Evolutionary conservation across 768 basidiomycete genomes (phyloP), one percentile per base, ranked within the genome.

Genomic region (Termitomyces sp.): DNA sequence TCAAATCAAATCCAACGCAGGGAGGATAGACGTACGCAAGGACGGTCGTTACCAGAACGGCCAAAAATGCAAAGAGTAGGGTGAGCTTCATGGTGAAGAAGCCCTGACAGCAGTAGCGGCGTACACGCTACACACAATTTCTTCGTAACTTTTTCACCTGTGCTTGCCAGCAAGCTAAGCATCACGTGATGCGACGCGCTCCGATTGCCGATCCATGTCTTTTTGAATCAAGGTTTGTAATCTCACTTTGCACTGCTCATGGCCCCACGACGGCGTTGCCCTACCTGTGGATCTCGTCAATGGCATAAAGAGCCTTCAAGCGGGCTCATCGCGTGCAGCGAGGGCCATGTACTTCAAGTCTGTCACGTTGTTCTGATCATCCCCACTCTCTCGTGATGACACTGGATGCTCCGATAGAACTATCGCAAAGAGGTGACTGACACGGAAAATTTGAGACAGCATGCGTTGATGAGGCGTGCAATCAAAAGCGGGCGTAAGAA

Each of bases 271-370:
- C 78, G 77, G 61, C 80, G 83, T 45, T 96, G 94, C 67, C 77
- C 82, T 0, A 80, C 87, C 22, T 97, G 94, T 67, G 85, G 89
- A 9, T 94, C 93, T 24, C 83, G 82, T 51, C 83, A 87, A 68
- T 97, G 93, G 93, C 85, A 90, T 65, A 94, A 92, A 66, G 91
- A 93, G 58, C 83, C 85, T 12, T 80, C 85, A 0, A 88, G 86
- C 36, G 94, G 94, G 1, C 76, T 88, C 44, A 81, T 94, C 44
- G 86, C 87, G 2, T 97, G 94, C 70, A 89, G 86, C 62, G 94
- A 97, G 67, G 94, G 94, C 10, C 94, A 97, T 70, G 82, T 96
- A 59, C 80, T 94, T 32, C 90, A 92, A 80, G 93, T 92, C 68
- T 62, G 73, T 64, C 24, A 49, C 7, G 57, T 30, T 42, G 53